Base-by-base conservation (phyloP, 108 stramenopile species). In the Nitzschia inconspicua region DNA sequence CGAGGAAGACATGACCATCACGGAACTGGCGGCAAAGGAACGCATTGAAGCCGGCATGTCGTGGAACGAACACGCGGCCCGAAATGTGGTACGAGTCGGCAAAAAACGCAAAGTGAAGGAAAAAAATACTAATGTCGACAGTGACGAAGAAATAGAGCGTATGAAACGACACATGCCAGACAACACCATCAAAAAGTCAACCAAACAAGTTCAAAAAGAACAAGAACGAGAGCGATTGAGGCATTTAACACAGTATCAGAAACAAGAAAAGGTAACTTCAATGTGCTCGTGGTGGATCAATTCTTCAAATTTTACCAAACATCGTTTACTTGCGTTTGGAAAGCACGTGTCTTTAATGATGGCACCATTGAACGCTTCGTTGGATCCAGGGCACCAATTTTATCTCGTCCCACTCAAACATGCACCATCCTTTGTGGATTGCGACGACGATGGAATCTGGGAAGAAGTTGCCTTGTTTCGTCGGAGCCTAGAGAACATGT, bases 211-310 rank as follows among this genome's bases (percentile, higher is more conserved):
- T 26, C 54, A 32, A 8, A 69, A 64, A 46, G 65, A 57, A 14
- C 25, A 46, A 26, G 51, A 66, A 44, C 63, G 72, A 3, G 58
- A 61, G 19, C 54, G 35, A 13, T 42, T 34, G 20, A 74, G 83
- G n/a, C 64, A 72, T 31, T 36, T 89, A 7, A 67, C 80, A n/a
- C 62, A 58, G 10, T 68, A 80, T 36, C 54, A 76, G 22, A 67
- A 66, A 19, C 63, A 79, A 50, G 63, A 69, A 20, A 72, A 72
- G 8, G 64, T 80, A 29, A 82, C 77, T n/a, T 55, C 70, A 18
- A 76, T 72, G 37, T 81, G 83, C 32, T 79, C 80, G 60, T 86
- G 86, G 86, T 91, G 89, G 89, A 64, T 91, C 62, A 83, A 87
- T 46, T 82, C 80, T 5, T 57, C 69, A 1, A 57, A 42, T 5